These are phyloP conservation scores for Melocanna baccifera DNA, from an alignment of 176 grass and related monocot species.

Conservation along the genomic window DNA sequence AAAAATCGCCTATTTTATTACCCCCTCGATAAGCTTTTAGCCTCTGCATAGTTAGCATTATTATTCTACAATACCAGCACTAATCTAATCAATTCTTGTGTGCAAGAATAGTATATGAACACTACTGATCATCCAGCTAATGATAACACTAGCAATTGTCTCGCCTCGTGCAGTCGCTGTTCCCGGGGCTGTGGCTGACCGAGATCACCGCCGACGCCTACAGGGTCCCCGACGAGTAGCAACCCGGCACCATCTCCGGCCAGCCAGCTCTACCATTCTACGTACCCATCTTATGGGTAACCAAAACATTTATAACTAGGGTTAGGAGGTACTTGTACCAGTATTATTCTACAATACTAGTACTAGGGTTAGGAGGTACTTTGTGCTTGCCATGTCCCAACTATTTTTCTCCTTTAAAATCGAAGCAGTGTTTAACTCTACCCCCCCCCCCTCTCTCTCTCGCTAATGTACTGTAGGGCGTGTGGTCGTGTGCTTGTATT, in stretches of 20 bases:
- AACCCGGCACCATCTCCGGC: background rate
- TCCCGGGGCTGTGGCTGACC: conserved; percentile 64
- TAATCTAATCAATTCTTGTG: conserved; percentile 1
- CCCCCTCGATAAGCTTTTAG: conserved; percentile 28
- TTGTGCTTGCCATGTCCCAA: conserved; percentile 17
- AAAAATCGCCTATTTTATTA: conserved; percentile 1
- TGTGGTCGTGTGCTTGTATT: conserved; percentile 22
- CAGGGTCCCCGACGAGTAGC: conserved; percentile 50
- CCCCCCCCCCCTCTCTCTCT: background rate
- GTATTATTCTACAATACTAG: too few relatives aligned
- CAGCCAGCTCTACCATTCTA: background rate
- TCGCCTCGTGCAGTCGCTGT: conserved; percentile 55
- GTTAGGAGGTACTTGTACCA: background rate
- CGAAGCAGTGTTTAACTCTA: background rate
- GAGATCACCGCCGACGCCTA: conserved; percentile 68
- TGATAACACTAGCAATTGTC: conserved; percentile 31
- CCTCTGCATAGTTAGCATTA: background rate
- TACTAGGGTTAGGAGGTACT: background rate
- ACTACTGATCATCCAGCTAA: conserved; percentile 34
- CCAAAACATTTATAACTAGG: conserved; percentile 13
- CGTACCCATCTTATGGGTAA: background rate
- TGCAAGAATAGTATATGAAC: conserved; percentile 9
- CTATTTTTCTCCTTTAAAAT: background rate
- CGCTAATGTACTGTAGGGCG: background rate
- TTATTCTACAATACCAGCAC: background rate